phyloP scores from a whole-genome alignment of 352 stramenopile genomes.

The Phytophthora meadii region DNA sequence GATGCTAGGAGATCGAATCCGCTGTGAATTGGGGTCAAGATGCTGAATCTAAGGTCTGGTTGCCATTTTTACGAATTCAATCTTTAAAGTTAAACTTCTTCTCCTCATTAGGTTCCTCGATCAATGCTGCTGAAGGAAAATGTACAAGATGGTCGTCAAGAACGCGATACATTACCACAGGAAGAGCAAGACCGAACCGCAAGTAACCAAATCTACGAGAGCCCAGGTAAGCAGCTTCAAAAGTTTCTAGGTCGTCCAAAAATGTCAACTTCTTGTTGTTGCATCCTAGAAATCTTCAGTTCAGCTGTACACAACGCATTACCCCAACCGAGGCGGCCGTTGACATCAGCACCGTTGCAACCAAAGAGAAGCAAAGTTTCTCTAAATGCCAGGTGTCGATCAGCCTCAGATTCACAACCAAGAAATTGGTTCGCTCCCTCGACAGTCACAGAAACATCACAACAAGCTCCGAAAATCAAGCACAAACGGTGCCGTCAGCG shows the following conservation, averaged over 20 bases:
- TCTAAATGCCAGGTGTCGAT: slow-evolving; percentile 18
- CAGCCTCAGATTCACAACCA: slow-evolving; percentile 20
- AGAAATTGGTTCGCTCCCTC: slow-evolving; percentile 40
- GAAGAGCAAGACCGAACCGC: slow-evolving; percentile 4
- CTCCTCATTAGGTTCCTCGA: slow-evolving; percentile 7
- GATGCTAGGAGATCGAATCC: slow-evolving; percentile 33
- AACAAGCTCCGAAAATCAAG: slow-evolving; percentile 10
- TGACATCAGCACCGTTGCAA: slow-evolving; percentile 18
- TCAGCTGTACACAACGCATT: slow-evolving; percentile 29
- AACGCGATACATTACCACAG: not conserved
- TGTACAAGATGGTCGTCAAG: slow-evolving; percentile 7
- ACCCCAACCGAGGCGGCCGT: slow-evolving; percentile 24
- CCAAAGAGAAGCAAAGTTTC: slow-evolving; percentile 25
- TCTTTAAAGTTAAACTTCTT: too few species aligned
- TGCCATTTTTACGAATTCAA: too few species aligned
- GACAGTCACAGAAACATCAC: not conserved
- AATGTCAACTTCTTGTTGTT: slow-evolving; percentile 3
- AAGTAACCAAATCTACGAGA: slow-evolving; percentile 17
- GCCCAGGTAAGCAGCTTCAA: slow-evolving; percentile 14
- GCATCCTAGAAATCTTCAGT: slow-evolving; percentile 3
- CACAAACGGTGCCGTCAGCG: slow-evolving; percentile 14
- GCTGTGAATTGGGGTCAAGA: slow-evolving; percentile 24
- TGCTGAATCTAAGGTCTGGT: not conserved
- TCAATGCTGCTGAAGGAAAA: slow-evolving; percentile 19
- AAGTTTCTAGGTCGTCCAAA: not conserved